Evolutionary conservation across 495 filamentous ascomycete species (phyloP), one percentile per base, ranked within the genome.

Genomic region (Arthonia radiata): DNA sequence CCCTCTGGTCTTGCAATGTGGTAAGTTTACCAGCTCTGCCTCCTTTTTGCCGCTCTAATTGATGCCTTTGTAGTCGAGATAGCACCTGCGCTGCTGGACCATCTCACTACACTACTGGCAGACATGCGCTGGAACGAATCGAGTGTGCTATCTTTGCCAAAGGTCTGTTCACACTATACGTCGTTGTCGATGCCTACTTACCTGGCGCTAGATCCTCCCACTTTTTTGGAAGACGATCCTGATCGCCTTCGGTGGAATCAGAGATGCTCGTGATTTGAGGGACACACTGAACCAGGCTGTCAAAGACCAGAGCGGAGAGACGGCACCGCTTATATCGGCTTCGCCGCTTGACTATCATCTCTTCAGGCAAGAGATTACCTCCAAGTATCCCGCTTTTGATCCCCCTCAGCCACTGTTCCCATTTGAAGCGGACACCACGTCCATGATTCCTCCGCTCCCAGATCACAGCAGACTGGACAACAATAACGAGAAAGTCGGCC

Each of bases 301-400:
- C 11, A 35, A 37, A 4, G 34, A 43, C 10, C 34, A 51, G 13
- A 36, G 36, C 19, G 30, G 33, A 1, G 43, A 49, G 16, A 40
- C 40, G n/a, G 52, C 59, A 46, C 46, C 64, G 1, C 48, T 79
- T 19, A 79, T 97, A 30, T 89, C 71, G 1, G 81, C 86, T 4
- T 91, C 82, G 6, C 86, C 89, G 8, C 56, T 97, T 6, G 89
- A 97, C 40, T 97, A 97, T 40, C 83, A 94, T 42, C 57, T 78
- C 8, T 97, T 97, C 42, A 69, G 89, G 15, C 83, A 94, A 45
- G 86, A 97, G 46, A 80, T 97, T 36, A 90, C 70, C n/a, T 94
- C 86, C 0, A 97, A 97, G 52, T 97, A 97, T 41, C 86, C 86
- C 4, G 74, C 89, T 3, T 97, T 94, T 46, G 70, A 81, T 33